A percentile compares a stretch with the other conserved stretches of the same genome.
phyloP scores from a whole-genome alignment of 1,284 basidiomycete species.

The Boletellus deceptivus region DNA sequence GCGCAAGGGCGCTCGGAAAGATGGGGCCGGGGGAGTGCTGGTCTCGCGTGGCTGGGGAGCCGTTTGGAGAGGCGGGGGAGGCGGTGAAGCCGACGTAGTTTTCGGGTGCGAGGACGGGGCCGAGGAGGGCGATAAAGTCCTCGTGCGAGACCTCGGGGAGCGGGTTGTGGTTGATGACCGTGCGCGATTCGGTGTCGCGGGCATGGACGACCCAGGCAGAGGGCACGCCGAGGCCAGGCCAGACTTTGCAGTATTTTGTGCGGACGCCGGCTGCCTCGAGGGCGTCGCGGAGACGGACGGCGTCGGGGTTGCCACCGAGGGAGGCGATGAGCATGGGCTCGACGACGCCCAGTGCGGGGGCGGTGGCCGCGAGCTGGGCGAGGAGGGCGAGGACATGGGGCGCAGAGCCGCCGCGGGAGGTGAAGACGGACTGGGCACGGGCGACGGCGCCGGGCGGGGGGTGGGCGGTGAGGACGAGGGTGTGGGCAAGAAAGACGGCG shows the following conservation, averaged over 20 bases:
- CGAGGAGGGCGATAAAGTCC: constrained; percentile 74
- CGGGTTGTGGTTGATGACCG: constrained; percentile 81
- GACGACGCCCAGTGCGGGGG: constrained; percentile 38
- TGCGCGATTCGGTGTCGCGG: constrained; percentile 61
- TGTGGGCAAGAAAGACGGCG: constrained; percentile 74
- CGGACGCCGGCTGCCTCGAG: constrained; percentile 65
- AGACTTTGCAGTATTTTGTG: constrained; percentile 71
- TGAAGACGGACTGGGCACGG: constrained; percentile 68
- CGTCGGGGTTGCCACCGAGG: constrained; percentile 69
- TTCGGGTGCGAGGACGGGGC: constrained; percentile 74
- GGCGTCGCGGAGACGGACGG: constrained; percentile 56
- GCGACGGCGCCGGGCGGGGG: constrained; percentile 56
- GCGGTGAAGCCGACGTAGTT: constrained; percentile 48
- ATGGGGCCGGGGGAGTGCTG: constrained; percentile 36
- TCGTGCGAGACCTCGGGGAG: constrained; percentile 81
- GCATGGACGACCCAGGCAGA: constrained; percentile 79
- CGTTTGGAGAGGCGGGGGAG: constrained; percentile 16
- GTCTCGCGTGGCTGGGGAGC: constrained; percentile 23
- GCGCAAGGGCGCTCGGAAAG: constrained; percentile 36
- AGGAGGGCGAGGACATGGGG: constrained; percentile 67
- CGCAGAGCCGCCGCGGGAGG: constrained; percentile 67
- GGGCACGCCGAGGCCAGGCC: constrained; percentile 68
- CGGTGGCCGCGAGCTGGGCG: constrained; percentile 52
- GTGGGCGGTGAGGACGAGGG: constrained; percentile 57
- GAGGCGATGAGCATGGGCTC: constrained; percentile 73